Evolutionary conservation across 306 rosid genomes (phyloP).

Genomic region (Gillenia trifoliata): DNA sequence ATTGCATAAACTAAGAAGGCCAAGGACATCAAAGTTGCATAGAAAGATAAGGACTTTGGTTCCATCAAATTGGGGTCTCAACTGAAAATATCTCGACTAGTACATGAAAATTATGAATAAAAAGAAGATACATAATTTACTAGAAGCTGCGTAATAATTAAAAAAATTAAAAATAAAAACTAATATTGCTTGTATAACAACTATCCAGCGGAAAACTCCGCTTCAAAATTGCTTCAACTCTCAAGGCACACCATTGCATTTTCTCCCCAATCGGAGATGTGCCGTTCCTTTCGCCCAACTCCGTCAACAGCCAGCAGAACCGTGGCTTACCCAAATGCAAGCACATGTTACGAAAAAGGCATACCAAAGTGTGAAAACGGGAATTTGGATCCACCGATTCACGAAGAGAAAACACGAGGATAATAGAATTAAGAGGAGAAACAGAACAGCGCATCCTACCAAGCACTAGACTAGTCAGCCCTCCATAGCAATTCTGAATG

Average conservation of each 20-base stretch:
- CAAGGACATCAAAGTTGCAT: too few relatives aligned
- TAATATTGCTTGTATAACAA: not conserved
- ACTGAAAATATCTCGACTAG: not conserved
- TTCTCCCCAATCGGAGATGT: not conserved
- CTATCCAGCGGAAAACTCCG: not conserved
- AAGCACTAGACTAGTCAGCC: conserved; percentile 36
- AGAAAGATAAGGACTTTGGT: too few relatives aligned
- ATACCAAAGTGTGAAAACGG: not conserved
- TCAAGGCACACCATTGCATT: not conserved
- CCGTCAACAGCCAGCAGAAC: not conserved
- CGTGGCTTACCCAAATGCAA: not conserved
- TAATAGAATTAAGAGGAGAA: not conserved
- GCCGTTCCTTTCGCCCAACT: not conserved
- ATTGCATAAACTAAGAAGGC: too few relatives aligned
- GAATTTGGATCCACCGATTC: not conserved
- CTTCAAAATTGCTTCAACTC: not conserved
- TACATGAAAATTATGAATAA: not conserved
- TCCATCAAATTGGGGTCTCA: not conserved
- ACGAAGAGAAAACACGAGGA: not conserved
- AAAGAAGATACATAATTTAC: not conserved
- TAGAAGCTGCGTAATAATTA: not conserved
- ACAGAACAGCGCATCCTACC: conserved; percentile 29
- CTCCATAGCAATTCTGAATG: conserved; percentile 94
- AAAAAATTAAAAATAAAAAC: not conserved
- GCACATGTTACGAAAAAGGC: not conserved